These are phyloP conservation scores for Fusarium lateritium DNA, from an alignment of 2,329 filamentous ascomycete species.

Conservation along the genomic window DNA sequence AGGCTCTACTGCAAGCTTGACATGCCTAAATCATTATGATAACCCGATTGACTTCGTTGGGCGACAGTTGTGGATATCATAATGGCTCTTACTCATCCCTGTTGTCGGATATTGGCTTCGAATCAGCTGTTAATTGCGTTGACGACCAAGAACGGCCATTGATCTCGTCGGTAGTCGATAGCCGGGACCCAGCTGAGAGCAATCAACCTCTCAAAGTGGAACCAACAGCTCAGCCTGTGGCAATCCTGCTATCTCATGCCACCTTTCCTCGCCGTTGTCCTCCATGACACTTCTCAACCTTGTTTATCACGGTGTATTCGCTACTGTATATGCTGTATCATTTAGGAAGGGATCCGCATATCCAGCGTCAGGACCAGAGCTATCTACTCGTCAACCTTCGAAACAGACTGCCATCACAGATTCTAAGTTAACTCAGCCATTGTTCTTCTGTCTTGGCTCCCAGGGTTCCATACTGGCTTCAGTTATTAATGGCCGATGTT, in stretches of 20 bases:
- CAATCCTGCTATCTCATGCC: neutral
- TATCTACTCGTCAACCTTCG: conserved; percentile 1
- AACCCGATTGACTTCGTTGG: conserved; percentile 13
- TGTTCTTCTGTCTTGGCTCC: neutral
- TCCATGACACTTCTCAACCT: neutral
- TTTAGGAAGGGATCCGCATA: conserved; percentile 9
- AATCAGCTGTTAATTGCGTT: neutral
- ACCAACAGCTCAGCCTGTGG: conserved; percentile 2
- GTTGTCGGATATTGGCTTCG: conserved; percentile 3
- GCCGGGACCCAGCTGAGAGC: neutral
- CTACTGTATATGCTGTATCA: conserved; percentile 3
- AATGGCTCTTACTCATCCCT: conserved; percentile 1
- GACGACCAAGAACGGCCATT: neutral
- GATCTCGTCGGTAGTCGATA: conserved; percentile 12
- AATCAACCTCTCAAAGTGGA: conserved; percentile 5
- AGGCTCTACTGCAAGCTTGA: neutral
- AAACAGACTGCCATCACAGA: conserved; percentile 3
- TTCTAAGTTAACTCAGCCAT: neutral
- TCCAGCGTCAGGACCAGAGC: neutral
- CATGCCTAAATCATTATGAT: conserved; percentile 4
- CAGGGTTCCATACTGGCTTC: neutral
- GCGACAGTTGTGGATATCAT: conserved; percentile 10
- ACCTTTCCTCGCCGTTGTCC: neutral
- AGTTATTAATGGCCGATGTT: neutral
- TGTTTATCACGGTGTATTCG: neutral